Conservation (phyloP, 139 green algal species). For the Astrephomene gubernaculifera region DNA sequence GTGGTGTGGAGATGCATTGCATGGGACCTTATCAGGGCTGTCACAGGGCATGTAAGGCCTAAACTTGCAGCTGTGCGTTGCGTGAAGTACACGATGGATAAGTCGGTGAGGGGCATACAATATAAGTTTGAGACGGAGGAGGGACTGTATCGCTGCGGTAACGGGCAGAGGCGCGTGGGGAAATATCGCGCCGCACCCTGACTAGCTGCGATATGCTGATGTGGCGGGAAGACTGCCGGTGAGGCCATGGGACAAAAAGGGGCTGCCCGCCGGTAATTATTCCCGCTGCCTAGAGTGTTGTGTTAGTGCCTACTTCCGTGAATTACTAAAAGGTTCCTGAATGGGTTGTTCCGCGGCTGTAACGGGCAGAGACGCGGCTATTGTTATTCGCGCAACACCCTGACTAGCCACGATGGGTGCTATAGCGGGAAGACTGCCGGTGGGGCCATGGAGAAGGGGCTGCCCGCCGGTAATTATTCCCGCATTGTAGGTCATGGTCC, state of each 20-base stretch:
- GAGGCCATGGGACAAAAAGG: background rate
- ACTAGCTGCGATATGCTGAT: constrained; percentile 11
- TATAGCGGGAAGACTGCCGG: constrained; percentile 56
- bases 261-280: constrained; percentile 30
- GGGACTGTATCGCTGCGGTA: constrained; percentile 37
- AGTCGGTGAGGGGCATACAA: too few relatives aligned
- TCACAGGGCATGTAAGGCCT: too few relatives aligned
- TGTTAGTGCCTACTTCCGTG: too few relatives aligned
- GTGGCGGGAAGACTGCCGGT: constrained; percentile 34
- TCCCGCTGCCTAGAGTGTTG: too few relatives aligned
- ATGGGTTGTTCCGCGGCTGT: constrained; percentile 25
- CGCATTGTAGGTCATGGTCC: too few relatives aligned
- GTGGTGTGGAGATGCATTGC: too few relatives aligned
- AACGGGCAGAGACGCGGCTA: background rate
- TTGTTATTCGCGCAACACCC: background rate
- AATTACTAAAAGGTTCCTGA: too few relatives aligned
- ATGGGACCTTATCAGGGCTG: too few relatives aligned
- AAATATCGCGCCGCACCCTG: constrained; percentile 12
- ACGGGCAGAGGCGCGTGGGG: background rate
- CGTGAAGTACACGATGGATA: too few relatives aligned
- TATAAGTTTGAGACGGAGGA: too few relatives aligned
- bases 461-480: constrained; percentile 53
- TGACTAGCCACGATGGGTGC: constrained; percentile 3
- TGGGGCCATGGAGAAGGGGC: constrained; percentile 11
- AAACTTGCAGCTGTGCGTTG: too few relatives aligned